Conservation (phyloP, 1,139 yeast species). For the Diutina neorugosa region DNA sequence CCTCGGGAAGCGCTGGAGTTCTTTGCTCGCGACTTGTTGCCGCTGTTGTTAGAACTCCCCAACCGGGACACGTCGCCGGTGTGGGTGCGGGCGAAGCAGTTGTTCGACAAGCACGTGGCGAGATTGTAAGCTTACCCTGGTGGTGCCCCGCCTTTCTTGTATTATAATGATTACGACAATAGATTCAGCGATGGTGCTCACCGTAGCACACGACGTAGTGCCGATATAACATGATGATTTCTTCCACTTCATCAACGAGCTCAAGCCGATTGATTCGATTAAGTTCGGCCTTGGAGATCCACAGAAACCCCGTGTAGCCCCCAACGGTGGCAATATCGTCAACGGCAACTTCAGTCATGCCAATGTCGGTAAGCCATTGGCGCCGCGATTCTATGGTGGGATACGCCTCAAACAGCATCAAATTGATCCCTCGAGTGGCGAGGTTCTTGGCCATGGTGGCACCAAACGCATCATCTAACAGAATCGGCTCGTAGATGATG, state of each 20-base stretch:
- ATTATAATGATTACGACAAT: background rate
- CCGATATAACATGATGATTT: conserved; percentile 54
- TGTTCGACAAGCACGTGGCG: conserved; percentile 74
- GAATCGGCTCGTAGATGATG: conserved; percentile 78
- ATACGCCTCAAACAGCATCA: conserved; percentile 38
- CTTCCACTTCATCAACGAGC: conserved; percentile 84
- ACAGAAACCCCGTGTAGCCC: conserved; percentile 21
- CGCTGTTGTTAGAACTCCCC: conserved; percentile 76
- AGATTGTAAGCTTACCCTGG: conserved; percentile 25
- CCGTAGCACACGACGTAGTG: conserved; percentile 36
- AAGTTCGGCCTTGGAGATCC: conserved; percentile 39
- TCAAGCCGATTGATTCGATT: conserved; percentile 52
- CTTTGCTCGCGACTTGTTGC: conserved; percentile 75
- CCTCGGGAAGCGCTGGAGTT: conserved; percentile 97
- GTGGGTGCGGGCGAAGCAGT: conserved; percentile 79
- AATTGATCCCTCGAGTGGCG: conserved; percentile 54
- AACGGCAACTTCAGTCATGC: conserved; percentile 16
- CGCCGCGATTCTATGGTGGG: conserved; percentile 31
- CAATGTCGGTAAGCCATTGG: conserved; percentile 19
- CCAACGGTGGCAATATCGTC: conserved; percentile 51
- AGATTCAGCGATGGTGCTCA: background rate
- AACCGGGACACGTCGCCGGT: conserved; percentile 73
- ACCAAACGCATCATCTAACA: conserved; percentile 66
- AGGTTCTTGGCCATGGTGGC: conserved; percentile 69
- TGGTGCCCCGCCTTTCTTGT: background rate